A percentile compares a stretch with the other conserved stretches of the same genome.
Conservation (phyloP, 1,139 yeast genomes). For the Suhomyces anneliseae region DNA sequence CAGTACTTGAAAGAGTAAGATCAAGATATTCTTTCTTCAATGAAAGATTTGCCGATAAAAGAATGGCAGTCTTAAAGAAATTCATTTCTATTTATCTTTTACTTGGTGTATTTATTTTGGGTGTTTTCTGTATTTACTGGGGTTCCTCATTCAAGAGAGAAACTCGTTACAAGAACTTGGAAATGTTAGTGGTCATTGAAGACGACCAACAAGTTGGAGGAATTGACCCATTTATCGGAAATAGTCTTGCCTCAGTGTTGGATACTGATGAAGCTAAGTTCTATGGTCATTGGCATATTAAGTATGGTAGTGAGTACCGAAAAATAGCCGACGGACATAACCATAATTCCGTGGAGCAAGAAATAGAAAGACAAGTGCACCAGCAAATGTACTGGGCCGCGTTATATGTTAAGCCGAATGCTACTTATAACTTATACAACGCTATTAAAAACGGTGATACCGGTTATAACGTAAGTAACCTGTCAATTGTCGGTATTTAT, state of each 20-base stretch:
- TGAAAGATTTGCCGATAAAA: constrained; percentile 20
- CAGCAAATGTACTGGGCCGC: constrained; percentile 49
- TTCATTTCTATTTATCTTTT: constrained; percentile 15
- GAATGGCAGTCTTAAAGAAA: constrained; percentile 19
- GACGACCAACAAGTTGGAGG: constrained; percentile 31
- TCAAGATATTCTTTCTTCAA: constrained; percentile 27
- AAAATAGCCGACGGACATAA: constrained; percentile 18
- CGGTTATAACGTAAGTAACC: constrained; percentile 27
- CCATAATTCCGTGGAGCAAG: constrained; percentile 23
- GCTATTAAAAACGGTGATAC: constrained; percentile 30
- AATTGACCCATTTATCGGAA: constrained; percentile 34
- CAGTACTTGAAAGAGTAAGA: too few relatives aligned
- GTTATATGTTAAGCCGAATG: constrained; percentile 39
- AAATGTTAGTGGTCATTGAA: constrained; percentile 43
- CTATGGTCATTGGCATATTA: constrained; percentile 24
- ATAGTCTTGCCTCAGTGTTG: constrained; percentile 21
- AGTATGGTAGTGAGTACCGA: constrained; percentile 15
- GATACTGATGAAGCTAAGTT: constrained; percentile 18
- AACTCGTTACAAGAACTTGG: constrained; percentile 30
- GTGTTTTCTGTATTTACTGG: constrained; percentile 44
- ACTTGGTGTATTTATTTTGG: constrained; percentile 33
- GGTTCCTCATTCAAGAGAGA: constrained; percentile 39
- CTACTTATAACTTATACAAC: constrained; percentile 23
- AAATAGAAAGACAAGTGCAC: constrained; percentile 37
- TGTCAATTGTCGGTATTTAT: constrained; percentile 27